Base-by-base conservation (phyloP, 208 protist species). In the Leishmania braziliensis region DNA sequence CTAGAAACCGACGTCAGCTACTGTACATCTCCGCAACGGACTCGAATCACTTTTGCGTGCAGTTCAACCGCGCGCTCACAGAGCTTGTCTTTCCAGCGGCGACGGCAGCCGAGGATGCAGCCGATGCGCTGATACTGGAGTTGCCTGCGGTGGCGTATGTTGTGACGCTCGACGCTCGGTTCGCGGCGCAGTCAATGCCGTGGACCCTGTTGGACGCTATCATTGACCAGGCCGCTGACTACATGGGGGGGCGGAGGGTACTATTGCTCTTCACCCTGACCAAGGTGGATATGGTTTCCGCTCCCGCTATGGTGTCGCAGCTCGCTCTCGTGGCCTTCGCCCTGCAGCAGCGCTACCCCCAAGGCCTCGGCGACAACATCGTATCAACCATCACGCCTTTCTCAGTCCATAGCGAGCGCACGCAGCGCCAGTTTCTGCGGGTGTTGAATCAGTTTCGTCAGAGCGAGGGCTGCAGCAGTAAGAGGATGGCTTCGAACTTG, bases 151-250 rank as follows among this genome's bases (percentile, higher is more conserved):
- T 66, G 12, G 86, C 91, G 43, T 96, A 95, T 82, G 71, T 97
- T 43, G 84, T 97, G 50, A 96, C 92, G 12, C 86, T 97, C 54
- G 94, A 97, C 84, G 85, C 88, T 29, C 92, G 94, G 33, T 97
- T 92, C 80, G 85, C 94, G 33, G 92, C 94, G 60, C 94, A 97
- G 80, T 91, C 87, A 51, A 82, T 95, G 75, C 94, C 94, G 75
- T 96, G 90, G 93, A 89, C 88, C 14, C 88, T 97, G 63, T 53
- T 96, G 36, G 94, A 97, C 79, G 87, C 93, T 23, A 95, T 97
- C 81, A 85, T 96, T 8, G 87, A 91, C 46, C 84, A 90, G 51
- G 86, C 88, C 33, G 80, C 70, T 14, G 65, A 36, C 36, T 96
- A 95, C 83, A 79, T n/a, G 1, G 92, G 91, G 26, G 89, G 68